These are phyloP conservation scores for Imleria badia DNA, from an alignment of 768 basidiomycete species.

Conservation along the genomic window DNA sequence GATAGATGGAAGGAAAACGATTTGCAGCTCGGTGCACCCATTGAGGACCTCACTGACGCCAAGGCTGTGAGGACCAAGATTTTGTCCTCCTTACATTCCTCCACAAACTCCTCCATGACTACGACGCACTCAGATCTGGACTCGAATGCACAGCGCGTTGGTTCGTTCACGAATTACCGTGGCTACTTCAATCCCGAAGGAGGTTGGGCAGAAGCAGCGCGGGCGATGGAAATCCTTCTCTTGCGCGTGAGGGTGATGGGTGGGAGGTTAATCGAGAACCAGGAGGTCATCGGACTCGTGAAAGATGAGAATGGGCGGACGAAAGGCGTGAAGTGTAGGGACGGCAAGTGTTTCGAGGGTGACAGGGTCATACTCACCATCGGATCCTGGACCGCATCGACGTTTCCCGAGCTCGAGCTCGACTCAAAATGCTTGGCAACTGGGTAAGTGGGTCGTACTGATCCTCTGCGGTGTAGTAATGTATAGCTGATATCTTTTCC, in stretches of 20 bases:
- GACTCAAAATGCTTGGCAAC: constrained; percentile 65
- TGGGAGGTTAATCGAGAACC: constrained; percentile 58
- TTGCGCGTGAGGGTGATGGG: constrained; percentile 55
- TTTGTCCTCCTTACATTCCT: constrained; percentile 6
- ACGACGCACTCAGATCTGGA: background rate
- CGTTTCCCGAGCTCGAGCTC: constrained; percentile 62
- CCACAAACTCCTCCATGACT: background rate
- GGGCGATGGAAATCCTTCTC: constrained; percentile 59
- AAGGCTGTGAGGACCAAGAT: constrained; percentile 18
- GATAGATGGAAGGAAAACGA: constrained; percentile 65
- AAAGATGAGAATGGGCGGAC: constrained; percentile 40
- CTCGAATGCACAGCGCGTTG: constrained; percentile 6
- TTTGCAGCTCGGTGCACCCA: constrained; percentile 49
- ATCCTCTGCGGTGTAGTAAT: background rate
- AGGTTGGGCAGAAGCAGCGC: constrained; percentile 82
- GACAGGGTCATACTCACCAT: constrained; percentile 67
- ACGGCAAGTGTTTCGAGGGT: constrained; percentile 55
- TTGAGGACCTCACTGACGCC: constrained; percentile 32
- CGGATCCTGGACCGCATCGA: constrained; percentile 84
- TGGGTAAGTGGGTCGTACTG: constrained; percentile 53
- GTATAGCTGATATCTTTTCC: background rate
- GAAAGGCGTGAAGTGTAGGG: constrained; percentile 59
- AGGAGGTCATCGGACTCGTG: constrained; percentile 52
- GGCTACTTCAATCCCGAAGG: constrained; percentile 77
- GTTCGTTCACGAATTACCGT: constrained; percentile 21